phyloP scores from a whole-genome alignment of 306 rosid genomes.

The Casuarina cunninghamiana region DNA sequence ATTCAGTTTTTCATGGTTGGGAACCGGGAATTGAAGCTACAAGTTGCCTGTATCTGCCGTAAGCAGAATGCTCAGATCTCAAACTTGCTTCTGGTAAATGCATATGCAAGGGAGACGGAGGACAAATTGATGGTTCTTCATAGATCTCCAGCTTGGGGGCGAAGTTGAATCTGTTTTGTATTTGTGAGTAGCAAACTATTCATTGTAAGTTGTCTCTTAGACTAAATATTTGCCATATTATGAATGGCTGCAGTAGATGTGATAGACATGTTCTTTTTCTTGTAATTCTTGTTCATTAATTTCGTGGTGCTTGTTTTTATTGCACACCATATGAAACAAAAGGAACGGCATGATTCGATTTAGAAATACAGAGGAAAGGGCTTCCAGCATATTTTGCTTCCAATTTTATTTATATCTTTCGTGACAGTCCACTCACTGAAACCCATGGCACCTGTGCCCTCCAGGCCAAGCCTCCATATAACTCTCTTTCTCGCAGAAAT shows the following conservation, averaged over 20 bases:
- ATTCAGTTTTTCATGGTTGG: not conserved
- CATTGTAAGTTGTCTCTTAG: conserved; percentile 11
- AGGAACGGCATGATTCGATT: not conserved
- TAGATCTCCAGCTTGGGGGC: conserved; percentile 26
- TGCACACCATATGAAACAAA: not conserved
- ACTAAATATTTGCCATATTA: not conserved
- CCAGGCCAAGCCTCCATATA: too few relatives aligned
- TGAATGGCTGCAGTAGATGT: not conserved
- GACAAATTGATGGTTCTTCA: conserved; percentile 5
- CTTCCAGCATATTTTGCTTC: not conserved
- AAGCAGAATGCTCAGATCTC: conserved; percentile 8
- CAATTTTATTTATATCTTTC: not conserved
- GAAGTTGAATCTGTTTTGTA: conserved; percentile 25
- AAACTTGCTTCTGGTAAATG: conserved; percentile 19
- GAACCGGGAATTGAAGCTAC: conserved; percentile 24
- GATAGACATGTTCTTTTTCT: not conserved
- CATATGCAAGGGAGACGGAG: conserved; percentile 26
- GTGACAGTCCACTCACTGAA: too few relatives aligned
- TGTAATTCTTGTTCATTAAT: not conserved
- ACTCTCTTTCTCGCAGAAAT: too few relatives aligned
- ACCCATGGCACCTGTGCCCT: too few relatives aligned
- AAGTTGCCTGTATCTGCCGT: conserved; percentile 1
- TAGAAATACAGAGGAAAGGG: not conserved
- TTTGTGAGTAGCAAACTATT: conserved; percentile 8
- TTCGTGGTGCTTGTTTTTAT: not conserved